phyloP scores from a whole-genome alignment of 73 alveolate genomes.

The Loxodes magnus region DNA sequence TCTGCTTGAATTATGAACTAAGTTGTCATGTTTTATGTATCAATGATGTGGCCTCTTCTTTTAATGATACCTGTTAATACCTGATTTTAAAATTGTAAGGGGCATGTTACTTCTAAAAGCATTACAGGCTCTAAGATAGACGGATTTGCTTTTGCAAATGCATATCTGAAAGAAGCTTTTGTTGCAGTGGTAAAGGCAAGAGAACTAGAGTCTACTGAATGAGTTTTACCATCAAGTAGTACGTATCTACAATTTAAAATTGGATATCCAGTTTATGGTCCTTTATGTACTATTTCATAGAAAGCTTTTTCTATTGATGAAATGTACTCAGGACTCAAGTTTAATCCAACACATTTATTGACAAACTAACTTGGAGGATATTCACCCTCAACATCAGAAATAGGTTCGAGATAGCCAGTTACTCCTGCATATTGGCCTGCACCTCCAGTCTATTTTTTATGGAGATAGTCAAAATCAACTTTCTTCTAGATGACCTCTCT shows the following conservation, averaged over 20 bases:
- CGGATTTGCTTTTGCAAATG: constrained; percentile 69
- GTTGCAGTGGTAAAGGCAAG: constrained; percentile 82
- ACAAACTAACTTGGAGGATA: constrained; percentile 6
- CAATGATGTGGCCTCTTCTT: constrained; percentile 70
- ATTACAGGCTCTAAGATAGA: constrained; percentile 82
- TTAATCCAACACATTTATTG: constrained; percentile 54
- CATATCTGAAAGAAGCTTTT: constrained; percentile 61
- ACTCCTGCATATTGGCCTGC: constrained; percentile 92
- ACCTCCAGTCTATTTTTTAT: constrained; percentile 91
- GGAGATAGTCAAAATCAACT: constrained; percentile 65
- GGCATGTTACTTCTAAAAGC: constrained; percentile 71
- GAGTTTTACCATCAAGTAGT: constrained; percentile 81
- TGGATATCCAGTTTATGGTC: constrained; percentile 81
- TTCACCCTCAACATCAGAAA: constrained; percentile 28
- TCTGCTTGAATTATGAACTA: constrained; percentile 53
- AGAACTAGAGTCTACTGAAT: constrained; percentile 82
- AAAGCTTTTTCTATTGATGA: constrained; percentile 84
- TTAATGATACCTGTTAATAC: constrained; percentile 38
- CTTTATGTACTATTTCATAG: constrained; percentile 64
- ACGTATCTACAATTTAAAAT: constrained; percentile 62
- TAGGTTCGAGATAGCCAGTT: constrained; percentile 35
- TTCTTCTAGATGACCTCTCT: constrained; percentile 62
- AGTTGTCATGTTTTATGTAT: constrained; percentile 53
- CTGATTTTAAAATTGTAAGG: constrained; percentile 18
- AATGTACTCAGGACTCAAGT: constrained; percentile 67